Conservation (phyloP, 768 basidiomycete species). For the Kwoniella sp. region DNA sequence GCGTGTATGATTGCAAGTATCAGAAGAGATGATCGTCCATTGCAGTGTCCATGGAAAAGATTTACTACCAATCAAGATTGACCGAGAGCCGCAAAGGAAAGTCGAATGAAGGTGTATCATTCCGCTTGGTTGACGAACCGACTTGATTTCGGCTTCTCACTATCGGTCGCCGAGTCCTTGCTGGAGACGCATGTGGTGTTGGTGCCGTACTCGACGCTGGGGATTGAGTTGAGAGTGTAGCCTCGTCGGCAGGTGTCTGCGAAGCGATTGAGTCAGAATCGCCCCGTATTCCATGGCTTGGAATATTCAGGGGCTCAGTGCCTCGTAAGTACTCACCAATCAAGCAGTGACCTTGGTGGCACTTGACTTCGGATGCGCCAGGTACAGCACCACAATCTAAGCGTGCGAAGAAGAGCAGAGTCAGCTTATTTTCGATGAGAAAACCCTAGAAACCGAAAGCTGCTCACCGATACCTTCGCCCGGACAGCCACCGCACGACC, state of each 20-base stretch:
- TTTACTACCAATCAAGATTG: too few relatives aligned
- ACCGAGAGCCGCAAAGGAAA: background rate
- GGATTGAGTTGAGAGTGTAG: background rate
- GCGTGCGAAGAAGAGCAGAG: background rate
- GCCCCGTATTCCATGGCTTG: too few relatives aligned
- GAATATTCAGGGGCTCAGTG: too few relatives aligned
- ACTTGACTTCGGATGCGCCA: constrained; percentile 31
- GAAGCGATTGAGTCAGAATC: background rate
- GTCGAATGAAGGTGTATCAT: background rate
- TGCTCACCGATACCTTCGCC: constrained; percentile 33
- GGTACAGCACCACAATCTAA: constrained; percentile 33
- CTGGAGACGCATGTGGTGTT: constrained; percentile 16
- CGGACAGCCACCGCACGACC: constrained; percentile 32
- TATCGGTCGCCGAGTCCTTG: background rate
- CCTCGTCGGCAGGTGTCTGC: constrained; percentile 19
- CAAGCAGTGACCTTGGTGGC: constrained; percentile 23
- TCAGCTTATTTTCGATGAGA: background rate
- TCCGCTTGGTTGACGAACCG: background rate
- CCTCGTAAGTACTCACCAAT: constrained; percentile 25
- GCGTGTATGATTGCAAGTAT: background rate
- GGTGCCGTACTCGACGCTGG: constrained; percentile 2
- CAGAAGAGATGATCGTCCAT: background rate
- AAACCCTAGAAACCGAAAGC: background rate
- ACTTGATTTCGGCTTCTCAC: background rate
- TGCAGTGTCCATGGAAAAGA: background rate